Conservation (phyloP, 2,329 filamentous ascomycete species). For the Sclerotinia borealis region DNA sequence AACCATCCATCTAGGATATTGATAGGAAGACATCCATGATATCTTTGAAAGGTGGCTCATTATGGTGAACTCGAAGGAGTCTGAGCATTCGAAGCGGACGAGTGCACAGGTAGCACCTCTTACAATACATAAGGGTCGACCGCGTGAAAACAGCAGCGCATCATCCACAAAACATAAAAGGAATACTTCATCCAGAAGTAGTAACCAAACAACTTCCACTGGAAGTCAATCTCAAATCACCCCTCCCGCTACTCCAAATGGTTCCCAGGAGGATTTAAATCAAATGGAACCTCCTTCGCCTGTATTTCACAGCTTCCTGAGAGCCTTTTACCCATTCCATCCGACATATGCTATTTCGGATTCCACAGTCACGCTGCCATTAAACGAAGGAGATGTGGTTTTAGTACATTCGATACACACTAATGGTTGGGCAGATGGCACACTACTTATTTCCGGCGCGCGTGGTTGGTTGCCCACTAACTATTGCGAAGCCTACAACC, state of each 20-base stretch:
- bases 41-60: slow-evolving; percentile 16
- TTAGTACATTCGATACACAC: slow-evolving; percentile 94
- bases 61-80: slow-evolving; percentile 30
- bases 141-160: slow-evolving; percentile 32
- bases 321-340: slow-evolving; percentile 89
- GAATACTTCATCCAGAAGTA: slow-evolving; percentile 39
- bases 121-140: slow-evolving; percentile 43
- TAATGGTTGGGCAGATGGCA: slow-evolving; percentile 98
- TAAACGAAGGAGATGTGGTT: slow-evolving; percentile 87
- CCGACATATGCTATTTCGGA: slow-evolving; percentile 72
- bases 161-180: slow-evolving; percentile 34
- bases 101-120: slow-evolving; percentile 58
- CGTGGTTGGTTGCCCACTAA: slow-evolving; percentile 97
- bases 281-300: slow-evolving; percentile 45
- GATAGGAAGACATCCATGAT: slow-evolving; percentile 3
- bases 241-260: slow-evolving; percentile 68
- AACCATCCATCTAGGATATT: neutral
- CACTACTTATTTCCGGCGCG: slow-evolving; percentile 75
- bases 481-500: slow-evolving; percentile 93
- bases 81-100: slow-evolving; percentile 37
- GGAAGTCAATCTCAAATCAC: slow-evolving; percentile 54
- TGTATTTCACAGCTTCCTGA: slow-evolving; percentile 88
- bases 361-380: slow-evolving; percentile 78
- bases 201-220: slow-evolving; percentile 24
- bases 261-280: slow-evolving; percentile 51